Evolutionary conservation across 1,284 basidiomycete genomes (phyloP).

Genomic region (Exobasidium rhododendri): DNA sequence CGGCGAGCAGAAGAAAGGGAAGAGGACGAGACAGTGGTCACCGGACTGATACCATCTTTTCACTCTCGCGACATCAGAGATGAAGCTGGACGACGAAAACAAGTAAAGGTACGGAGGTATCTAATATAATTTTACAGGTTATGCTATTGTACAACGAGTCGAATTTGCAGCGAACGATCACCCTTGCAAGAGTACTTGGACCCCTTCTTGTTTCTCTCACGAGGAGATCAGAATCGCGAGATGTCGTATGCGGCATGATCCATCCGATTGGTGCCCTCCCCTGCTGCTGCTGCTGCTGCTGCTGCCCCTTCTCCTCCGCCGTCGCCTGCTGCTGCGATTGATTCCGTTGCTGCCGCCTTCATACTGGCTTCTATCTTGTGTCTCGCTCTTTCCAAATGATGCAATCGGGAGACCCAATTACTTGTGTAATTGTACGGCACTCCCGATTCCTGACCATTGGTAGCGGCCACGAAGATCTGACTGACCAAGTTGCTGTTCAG

Average conservation of each 20-base stretch:
- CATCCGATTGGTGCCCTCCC: neutral
- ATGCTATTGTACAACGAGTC: neutral
- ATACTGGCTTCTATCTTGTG: conserved; percentile 1
- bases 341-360: neutral
- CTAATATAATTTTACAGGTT: too few relatives aligned
- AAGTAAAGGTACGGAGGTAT: neutral
- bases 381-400: conserved; percentile 9
- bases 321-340: neutral
- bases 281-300: too few relatives aligned
- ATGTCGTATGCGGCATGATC: neutral
- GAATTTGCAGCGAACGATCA: too few relatives aligned
- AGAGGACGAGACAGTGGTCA: too few relatives aligned
- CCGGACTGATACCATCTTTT: too few relatives aligned
- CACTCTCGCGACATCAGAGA: too few relatives aligned
- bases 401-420: conserved; percentile 22
- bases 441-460: conserved; percentile 37
- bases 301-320: neutral
- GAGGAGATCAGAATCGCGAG: neutral
- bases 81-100: neutral
- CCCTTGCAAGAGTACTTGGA: too few relatives aligned
- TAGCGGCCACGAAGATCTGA: conserved; percentile 51
- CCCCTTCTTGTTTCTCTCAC: too few relatives aligned
- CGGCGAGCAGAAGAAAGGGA: too few relatives aligned
- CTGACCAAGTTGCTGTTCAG: conserved; percentile 50
- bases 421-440: conserved; percentile 32